A percentile compares a stretch with the other conserved stretches of the same genome.
phyloP scores from a whole-genome alignment of 192 early-diverging fungal genomes.

The Backusella parvicylindrica region DNA sequence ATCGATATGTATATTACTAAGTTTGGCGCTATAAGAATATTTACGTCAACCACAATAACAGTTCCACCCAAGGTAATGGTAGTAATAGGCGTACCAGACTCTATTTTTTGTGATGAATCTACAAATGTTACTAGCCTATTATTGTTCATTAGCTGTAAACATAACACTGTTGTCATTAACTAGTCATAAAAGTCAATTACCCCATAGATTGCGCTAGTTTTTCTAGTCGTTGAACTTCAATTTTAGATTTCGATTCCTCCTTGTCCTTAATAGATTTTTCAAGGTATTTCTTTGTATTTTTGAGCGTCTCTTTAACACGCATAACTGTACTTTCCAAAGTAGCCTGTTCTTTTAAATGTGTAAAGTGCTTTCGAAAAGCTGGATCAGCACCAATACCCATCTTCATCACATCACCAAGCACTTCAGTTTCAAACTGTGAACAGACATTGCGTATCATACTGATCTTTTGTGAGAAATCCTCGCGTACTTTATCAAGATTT shows the following conservation, averaged over 20 bases:
- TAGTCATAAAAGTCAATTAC: not conserved
- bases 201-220: constrained; percentile 23
- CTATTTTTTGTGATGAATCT: constrained; percentile 29
- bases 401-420: constrained; percentile 32
- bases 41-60: constrained; percentile 36
- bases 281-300: constrained; percentile 18
- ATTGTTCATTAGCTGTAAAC: not conserved
- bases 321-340: constrained; percentile 28
- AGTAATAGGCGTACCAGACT: constrained; percentile 17
- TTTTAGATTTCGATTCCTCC: constrained; percentile 15
- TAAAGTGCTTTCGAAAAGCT: constrained; percentile 34
- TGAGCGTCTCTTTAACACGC: constrained; percentile 14
- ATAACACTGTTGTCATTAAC: not conserved
- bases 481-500: constrained; percentile 33
- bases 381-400: constrained; percentile 32
- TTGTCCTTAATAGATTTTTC: constrained; percentile 9
- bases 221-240: constrained; percentile 17
- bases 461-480: constrained; percentile 28
- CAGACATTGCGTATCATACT: constrained; percentile 28
- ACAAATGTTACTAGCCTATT: constrained; percentile 30
- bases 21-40: not conserved
- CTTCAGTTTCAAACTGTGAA: constrained; percentile 37
- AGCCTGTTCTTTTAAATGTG: constrained; percentile 36
- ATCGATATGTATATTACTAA: not conserved
- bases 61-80: constrained; percentile 33